Evolutionary conservation across 441 rosid species (phyloP), one percentile per base, ranked within the genome.

Genomic region (Jatropha multifida): DNA sequence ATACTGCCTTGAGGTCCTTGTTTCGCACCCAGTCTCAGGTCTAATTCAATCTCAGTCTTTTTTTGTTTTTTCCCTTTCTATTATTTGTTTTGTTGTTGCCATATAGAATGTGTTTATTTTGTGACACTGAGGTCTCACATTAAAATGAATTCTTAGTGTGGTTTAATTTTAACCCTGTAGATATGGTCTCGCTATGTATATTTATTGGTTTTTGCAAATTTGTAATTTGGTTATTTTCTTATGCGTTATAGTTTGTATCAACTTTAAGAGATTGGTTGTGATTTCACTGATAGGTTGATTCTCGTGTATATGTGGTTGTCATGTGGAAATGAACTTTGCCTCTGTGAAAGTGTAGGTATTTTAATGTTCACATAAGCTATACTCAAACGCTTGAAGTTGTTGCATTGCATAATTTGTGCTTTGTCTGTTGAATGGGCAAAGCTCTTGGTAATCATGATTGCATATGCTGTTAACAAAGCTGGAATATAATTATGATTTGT

Each of bases 1-100:
- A 86, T 82, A 88, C 98, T 0, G 97, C 94, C 8, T 73, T 88
- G 76, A 82, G 96, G 77, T 83, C 94, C 46, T 83, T 94, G 81
- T 83, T 92, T 80, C 86, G 91, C 7, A 93, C 96, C 32, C 96
- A 90, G 73, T 84, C 88, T 63, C 92, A 93, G 98, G 98, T 93
- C 65, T 20, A 15, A 8, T 23, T 23, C 66, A 41, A 23, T 68
- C 48, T 27, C 17, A 20, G 20, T 14, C 4, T 76, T 6, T 56
- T 40, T 0, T 55, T 6, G n/a, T n/a, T n/a, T 7, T 12, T 18
- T 13, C n/a, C n/a, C 15, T 5, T 27, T 5, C 41, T 26, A 23
- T 61, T 10, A 0, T 26, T 7, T n/a, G 38, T 56, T 37, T 41
- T 65, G 4, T 9, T n/a, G 54, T 61, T 17, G n/a, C 48, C 14